These are phyloP conservation scores for Kuraishia borneana DNA, from an alignment of 805 yeast genomes.

Conservation along the genomic window DNA sequence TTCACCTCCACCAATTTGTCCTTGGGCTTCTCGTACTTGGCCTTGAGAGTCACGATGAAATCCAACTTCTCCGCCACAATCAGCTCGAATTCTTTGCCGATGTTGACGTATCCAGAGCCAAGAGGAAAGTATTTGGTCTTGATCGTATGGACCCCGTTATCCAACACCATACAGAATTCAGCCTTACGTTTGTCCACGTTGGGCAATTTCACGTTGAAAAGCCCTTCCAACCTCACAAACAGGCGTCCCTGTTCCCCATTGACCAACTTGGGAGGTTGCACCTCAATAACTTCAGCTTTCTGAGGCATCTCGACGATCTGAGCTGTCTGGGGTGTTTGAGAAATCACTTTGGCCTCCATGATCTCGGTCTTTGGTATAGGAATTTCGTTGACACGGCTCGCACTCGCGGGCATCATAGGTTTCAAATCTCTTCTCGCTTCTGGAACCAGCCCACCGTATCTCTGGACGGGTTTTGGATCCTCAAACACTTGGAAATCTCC, in stretches of 20 bases:
- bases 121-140: constrained; percentile 38
- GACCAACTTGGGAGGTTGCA: constrained; percentile 6
- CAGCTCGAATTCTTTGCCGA: constrained; percentile 73
- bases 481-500: not conserved
- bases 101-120: constrained; percentile 15
- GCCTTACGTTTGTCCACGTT: constrained; percentile 33
- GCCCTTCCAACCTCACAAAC: constrained; percentile 37
- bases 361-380: not conserved
- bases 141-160: constrained; percentile 75
- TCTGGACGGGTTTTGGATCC: not conserved
- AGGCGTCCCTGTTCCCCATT: constrained; percentile 35
- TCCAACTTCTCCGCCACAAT: constrained; percentile 51
- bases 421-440: not conserved
- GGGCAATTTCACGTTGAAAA: constrained; percentile 35
- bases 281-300: not conserved
- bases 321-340: too few species aligned
- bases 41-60: constrained; percentile 63
- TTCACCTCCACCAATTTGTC: constrained; percentile 46
- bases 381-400: not conserved
- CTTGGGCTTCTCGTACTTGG: constrained; percentile 39
- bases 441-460: not conserved
- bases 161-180: constrained; percentile 43
- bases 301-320: too few species aligned
- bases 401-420: constrained; percentile 1
- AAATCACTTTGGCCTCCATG: not conserved